phyloP scores from a whole-genome alignment of 2,329 filamentous ascomycete genomes.

The Aspergillus puulaauensis region DNA sequence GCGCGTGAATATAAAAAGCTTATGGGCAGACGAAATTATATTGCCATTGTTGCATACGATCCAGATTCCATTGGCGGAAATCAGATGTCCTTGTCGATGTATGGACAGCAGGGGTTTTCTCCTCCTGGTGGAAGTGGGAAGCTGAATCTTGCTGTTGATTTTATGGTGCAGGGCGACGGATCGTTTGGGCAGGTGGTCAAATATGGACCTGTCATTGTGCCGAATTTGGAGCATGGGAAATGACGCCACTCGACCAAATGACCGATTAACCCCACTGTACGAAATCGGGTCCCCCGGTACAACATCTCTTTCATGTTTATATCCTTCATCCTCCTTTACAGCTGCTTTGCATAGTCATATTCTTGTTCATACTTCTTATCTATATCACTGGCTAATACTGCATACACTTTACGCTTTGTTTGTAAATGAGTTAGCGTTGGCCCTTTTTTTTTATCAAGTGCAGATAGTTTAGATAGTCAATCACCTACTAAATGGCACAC shows the following conservation, averaged over 20 bases:
- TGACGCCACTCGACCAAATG: conserved; percentile 30
- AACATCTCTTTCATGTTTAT: neutral
- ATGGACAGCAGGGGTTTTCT: conserved; percentile 30
- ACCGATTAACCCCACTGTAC: neutral
- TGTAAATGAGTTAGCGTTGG: neutral
- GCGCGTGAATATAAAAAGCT: conserved; percentile 82
- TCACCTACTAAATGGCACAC: neutral
- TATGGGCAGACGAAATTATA: conserved; percentile 91
- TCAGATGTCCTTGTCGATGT: conserved; percentile 27
- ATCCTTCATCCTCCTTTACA: neutral
- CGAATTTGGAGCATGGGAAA: conserved; percentile 74
- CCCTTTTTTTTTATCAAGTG: neutral
- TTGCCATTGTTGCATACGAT: conserved; percentile 91
- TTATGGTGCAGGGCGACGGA: conserved; percentile 92
- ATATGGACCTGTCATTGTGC: conserved; percentile 94
- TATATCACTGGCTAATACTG: neutral
- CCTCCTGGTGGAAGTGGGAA: conserved; percentile 42
- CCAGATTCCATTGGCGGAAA: conserved; percentile 66
- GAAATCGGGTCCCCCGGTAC: neutral
- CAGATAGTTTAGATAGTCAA: neutral
- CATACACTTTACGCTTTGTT: neutral
- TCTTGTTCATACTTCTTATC: neutral
- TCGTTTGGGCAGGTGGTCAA: conserved; percentile 81
- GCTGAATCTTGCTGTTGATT: conserved; percentile 89
- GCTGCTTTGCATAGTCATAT: neutral